Evolutionary conservation across 208 protist genomes (phyloP).

Genomic region (Trypanosoma caninum): DNA sequence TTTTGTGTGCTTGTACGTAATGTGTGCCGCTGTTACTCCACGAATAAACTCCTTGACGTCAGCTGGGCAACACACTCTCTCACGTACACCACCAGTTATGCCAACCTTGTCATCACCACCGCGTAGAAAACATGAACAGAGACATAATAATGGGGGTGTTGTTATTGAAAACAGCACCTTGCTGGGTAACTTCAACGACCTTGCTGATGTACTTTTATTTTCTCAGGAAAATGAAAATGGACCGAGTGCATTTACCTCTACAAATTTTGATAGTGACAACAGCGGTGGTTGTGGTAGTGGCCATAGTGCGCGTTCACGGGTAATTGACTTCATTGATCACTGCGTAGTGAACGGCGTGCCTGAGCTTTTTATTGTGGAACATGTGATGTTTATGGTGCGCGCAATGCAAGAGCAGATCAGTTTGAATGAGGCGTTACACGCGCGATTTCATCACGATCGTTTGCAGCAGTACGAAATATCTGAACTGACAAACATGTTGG

Average conservation of each 20-base stretch:
- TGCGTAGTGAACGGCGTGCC: slow-evolving; percentile 51
- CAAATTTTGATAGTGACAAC: not conserved
- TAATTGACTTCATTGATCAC: slow-evolving; percentile 75
- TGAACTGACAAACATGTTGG: slow-evolving; percentile 44
- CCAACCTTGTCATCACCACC: not conserved
- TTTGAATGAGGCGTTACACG: slow-evolving; percentile 57
- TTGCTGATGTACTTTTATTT: not conserved
- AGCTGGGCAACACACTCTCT: slow-evolving; percentile 22
- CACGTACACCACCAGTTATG: not conserved
- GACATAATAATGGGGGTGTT: slow-evolving; percentile 6
- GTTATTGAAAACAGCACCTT: slow-evolving; percentile 32
- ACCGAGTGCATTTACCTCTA: not conserved
- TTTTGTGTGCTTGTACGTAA: not conserved
- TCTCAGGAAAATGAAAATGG: not conserved
- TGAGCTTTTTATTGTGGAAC: slow-evolving; percentile 62
- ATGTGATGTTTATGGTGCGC: slow-evolving; percentile 75
- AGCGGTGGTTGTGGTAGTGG: not conserved
- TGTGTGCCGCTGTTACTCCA: slow-evolving; percentile 21
- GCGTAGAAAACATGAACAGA: not conserved
- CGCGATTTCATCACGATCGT: slow-evolving; percentile 47
- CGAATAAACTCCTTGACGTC: slow-evolving; percentile 36
- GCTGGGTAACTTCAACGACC: not conserved
- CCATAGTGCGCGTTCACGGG: slow-evolving; percentile 27
- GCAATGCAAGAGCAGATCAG: slow-evolving; percentile 66
- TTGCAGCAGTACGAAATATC: slow-evolving; percentile 54